Base-by-base conservation (phyloP, 1,284 basidiomycete genomes). In the Marasmius fiardii region DNA sequence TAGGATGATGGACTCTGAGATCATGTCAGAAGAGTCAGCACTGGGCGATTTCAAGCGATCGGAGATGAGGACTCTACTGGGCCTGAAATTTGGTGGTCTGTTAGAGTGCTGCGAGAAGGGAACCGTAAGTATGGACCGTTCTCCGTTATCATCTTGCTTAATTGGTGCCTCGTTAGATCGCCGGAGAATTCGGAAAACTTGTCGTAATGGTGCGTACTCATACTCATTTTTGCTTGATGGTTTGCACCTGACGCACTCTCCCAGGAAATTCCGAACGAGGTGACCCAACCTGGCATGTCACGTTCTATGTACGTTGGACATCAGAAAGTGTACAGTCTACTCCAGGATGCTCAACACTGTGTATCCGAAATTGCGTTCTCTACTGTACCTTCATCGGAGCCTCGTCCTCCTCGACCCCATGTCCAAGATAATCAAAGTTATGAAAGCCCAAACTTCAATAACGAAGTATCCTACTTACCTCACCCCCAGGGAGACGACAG, bases 21-120 rank as follows among this genome's bases (percentile, higher is more conserved):
- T 98, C 57, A 75, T 93, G 74, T 79, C 78, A 2, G 92, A 95
- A 61, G 94, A 97, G 66, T 85, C 93, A 0, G 80, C 81, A 34
- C 67, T 97, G 7, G 84, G 90, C 1, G 95, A 97, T 68, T 93
- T 89, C 68, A 98, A 97, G 74, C 82, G 95, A 23, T 69, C 77
- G 1, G 81, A 80, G 20, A 77, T 84, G 3, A 85, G 82, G 60
- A 79, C 83, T 55, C 92, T 89, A 70, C 83, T 97, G 78, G 83
- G 84, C 1, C 75, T 92, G 66, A 96, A 96, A 74, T 95, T 95
- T 66, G 93, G 92, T 28, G 93, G 92, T 1, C 71, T 97, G 43
- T 73, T 88, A 57, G 95, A 97, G 71, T 86, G 86, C 55, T 92
- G 88, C 47, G 91, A 95, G 72, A 95, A 93, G 73, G 86, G 92